phyloP scores from a whole-genome alignment of 352 stramenopile species.

The Phytophthora hybrid region DNA sequence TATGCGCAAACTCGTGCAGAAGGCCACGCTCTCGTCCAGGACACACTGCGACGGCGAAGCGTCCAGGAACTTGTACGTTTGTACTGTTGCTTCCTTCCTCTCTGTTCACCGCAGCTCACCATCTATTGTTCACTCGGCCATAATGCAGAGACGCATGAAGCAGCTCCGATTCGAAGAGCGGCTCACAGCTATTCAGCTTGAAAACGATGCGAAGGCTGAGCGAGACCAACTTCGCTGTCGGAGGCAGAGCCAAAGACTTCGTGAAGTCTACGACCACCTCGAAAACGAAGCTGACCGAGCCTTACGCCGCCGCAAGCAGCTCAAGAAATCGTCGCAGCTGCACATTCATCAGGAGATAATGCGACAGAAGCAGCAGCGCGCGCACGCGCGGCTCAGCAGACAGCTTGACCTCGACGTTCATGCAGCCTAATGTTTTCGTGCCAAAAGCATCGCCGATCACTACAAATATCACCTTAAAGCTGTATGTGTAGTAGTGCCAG shows the following conservation, averaged over 20 bases:
- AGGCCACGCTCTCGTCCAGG: conserved; percentile 49
- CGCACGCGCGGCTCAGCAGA: conserved; percentile 23
- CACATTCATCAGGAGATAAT: conserved; percentile 69
- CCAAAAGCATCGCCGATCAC: neutral
- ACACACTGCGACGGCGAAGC: conserved; percentile 48
- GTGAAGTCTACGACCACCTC: conserved; percentile 60
- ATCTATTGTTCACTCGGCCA: neutral
- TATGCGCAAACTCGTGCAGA: conserved; percentile 57
- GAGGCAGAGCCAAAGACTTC: conserved; percentile 49
- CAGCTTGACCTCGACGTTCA: conserved; percentile 27
- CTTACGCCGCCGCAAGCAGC: conserved; percentile 57
- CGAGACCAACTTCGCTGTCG: conserved; percentile 47
- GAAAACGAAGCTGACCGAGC: conserved; percentile 64
- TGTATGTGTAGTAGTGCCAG: too few relatives aligned
- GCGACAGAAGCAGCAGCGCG: conserved; percentile 51
- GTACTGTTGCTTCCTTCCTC: neutral
- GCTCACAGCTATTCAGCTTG: conserved; percentile 37
- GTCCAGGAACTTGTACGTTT: conserved; percentile 66
- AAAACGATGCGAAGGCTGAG: conserved; percentile 45
- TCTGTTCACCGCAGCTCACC: neutral
- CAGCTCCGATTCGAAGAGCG: conserved; percentile 54
- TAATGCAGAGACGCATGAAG: conserved; percentile 43
- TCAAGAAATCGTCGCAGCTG: conserved; percentile 68
- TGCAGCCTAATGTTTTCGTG: conserved; percentile 3
- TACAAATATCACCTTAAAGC: too few relatives aligned